phyloP scores from a whole-genome alignment of 2,329 filamentous ascomycete species.

The Aspergillus pseudotamarii region DNA sequence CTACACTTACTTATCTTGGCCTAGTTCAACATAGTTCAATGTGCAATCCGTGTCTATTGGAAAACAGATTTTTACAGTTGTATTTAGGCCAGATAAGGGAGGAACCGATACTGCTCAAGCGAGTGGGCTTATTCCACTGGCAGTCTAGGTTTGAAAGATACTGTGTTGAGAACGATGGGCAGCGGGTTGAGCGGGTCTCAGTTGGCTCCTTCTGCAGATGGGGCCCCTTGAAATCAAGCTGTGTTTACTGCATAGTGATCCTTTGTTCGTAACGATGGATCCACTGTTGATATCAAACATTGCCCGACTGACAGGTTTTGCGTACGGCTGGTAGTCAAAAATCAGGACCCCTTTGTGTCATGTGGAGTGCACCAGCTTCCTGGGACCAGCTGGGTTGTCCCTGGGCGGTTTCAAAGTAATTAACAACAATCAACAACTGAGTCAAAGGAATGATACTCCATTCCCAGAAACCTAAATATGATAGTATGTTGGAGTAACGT shows the following conservation, averaged over 20 bases:
- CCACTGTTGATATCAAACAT: not conserved
- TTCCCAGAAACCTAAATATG: not conserved
- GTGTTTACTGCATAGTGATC: not conserved
- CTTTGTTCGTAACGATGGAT: not conserved
- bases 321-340: not conserved
- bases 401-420: not conserved
- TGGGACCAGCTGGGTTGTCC: not conserved
- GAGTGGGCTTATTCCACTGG: not conserved
- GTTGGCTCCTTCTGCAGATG: not conserved
- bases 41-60: not conserved
- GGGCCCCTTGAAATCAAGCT: not conserved
- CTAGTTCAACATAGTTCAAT: not conserved
- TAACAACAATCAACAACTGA: not conserved
- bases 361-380: not conserved
- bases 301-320: not conserved
- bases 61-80: not conserved
- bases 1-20: not conserved
- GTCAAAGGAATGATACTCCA: not conserved
- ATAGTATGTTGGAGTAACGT: not conserved
- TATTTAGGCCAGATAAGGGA: not conserved
- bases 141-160: not conserved
- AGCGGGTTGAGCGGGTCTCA: not conserved
- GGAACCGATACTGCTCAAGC: not conserved
- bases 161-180: not conserved
- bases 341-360: not conserved